These are phyloP conservation scores for Diaporthe amygdali DNA, from an alignment of 2,329 filamentous ascomycete species.

Conservation along the genomic window DNA sequence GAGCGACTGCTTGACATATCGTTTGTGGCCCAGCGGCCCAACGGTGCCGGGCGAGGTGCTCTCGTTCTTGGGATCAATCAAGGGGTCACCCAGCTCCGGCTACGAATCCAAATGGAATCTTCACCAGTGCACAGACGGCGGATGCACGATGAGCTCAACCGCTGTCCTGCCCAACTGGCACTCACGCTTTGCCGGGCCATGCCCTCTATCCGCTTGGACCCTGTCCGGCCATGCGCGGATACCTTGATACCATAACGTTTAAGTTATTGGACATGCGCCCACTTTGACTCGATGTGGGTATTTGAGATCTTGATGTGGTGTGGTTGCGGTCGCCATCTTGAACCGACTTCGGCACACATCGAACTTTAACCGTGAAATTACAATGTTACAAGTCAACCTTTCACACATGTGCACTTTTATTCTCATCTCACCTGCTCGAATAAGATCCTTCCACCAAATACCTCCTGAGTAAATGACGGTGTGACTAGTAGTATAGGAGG, in stretches of 20 bases:
- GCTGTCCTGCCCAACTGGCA: background rate
- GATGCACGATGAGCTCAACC: conserved; percentile 9
- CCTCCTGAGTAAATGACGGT: background rate
- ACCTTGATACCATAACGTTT: background rate
- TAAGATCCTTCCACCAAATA: background rate
- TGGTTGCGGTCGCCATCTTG: background rate
- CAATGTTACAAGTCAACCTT: background rate
- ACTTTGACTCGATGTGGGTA: conserved; percentile 9
- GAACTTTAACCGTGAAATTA: background rate
- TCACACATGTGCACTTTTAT: background rate
- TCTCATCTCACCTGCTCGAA: background rate
- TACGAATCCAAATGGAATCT: background rate
- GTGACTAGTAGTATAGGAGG: background rate
- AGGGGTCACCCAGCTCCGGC: background rate
- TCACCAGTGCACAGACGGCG: background rate
- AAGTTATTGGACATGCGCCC: background rate
- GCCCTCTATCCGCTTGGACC: background rate
- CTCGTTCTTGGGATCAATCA: background rate
- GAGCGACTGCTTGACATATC: background rate
- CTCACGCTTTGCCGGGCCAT: background rate
- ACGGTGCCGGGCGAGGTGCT: background rate
- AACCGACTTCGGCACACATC: background rate
- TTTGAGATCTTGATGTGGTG: conserved; percentile 1
- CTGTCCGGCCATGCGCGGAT: conserved; percentile 11
- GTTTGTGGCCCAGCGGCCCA: background rate